Conservation (phyloP, 2,329 filamentous ascomycete genomes). For the Ophiocordyceps camponoti-floridani region DNA sequence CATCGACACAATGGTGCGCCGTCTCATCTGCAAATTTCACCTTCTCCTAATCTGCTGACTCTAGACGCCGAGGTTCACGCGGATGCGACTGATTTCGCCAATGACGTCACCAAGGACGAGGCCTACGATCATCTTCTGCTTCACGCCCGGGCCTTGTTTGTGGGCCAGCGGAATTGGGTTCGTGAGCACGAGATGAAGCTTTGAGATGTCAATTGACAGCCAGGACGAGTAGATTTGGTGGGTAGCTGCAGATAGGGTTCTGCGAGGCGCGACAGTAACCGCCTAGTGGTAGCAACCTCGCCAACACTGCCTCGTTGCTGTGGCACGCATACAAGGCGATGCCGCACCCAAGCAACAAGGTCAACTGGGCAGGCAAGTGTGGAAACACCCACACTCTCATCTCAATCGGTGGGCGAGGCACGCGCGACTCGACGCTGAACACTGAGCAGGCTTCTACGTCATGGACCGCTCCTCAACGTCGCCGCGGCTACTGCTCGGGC, state of each 20-base stretch:
- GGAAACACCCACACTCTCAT: not conserved
- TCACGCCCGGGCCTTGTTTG: conserved; percentile 50
- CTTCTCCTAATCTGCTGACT: not conserved
- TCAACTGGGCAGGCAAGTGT: conserved; percentile 56
- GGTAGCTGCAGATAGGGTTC: not conserved
- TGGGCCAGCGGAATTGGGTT: conserved; percentile 68
- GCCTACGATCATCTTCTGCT: conserved; percentile 59
- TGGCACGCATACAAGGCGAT: conserved; percentile 69
- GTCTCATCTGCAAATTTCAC: not conserved
- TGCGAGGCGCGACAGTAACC: not conserved
- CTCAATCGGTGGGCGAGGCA: too few species aligned
- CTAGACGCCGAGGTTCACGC: conserved; percentile 44
- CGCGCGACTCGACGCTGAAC: not conserved
- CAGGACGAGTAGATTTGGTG: conserved; percentile 6
- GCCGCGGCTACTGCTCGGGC: conserved; percentile 52
- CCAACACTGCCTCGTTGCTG: conserved; percentile 57
- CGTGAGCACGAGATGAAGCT: conserved; percentile 6
- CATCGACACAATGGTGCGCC: not conserved
- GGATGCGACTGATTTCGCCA: conserved; percentile 56
- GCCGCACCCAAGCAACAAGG: conserved; percentile 41
- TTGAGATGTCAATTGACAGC: not conserved
- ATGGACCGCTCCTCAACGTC: conserved; percentile 29
- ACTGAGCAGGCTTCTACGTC: conserved; percentile 45
- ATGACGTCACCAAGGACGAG: conserved; percentile 49
- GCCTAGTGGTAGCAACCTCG: conserved; percentile 41